Evolutionary conservation across 2,329 filamentous ascomycete genomes (phyloP).

Genomic region (Macrophomina tecta): DNA sequence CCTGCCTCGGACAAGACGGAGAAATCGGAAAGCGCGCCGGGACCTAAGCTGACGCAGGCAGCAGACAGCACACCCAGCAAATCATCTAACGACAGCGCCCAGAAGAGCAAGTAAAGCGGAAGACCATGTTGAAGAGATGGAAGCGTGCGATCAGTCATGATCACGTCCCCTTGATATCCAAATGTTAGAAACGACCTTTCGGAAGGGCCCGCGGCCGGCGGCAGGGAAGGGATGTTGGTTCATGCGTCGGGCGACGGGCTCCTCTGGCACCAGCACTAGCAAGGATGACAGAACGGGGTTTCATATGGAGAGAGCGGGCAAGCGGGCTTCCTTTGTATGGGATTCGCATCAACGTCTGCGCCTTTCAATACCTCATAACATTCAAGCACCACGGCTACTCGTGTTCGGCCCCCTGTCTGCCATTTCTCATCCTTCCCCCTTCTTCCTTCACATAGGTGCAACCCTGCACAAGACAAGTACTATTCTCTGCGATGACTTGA

Average conservation of each 20-base stretch:
- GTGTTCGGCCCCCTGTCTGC: slow-evolving; percentile 20
- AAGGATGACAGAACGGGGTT: slow-evolving; percentile 19
- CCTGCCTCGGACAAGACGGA: slow-evolving; percentile 27
- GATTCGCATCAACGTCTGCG: slow-evolving; percentile 28
- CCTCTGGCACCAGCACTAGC: slow-evolving; percentile 19
- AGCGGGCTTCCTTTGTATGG: slow-evolving; percentile 27
- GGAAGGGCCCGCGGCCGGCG: slow-evolving; percentile 3
- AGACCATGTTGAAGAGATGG: slow-evolving; percentile 21
- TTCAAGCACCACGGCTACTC: slow-evolving; percentile 23
- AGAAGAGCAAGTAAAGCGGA: slow-evolving; percentile 26
- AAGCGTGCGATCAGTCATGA: slow-evolving; percentile 19
- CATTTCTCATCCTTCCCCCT: slow-evolving; percentile 15
- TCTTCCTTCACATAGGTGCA: slow-evolving; percentile 18
- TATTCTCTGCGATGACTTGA: neutral
- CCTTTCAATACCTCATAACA: slow-evolving; percentile 27
- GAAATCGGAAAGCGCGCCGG: slow-evolving; percentile 23
- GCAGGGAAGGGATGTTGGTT: slow-evolving; percentile 1
- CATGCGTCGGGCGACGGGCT: slow-evolving; percentile 15
- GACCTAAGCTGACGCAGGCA: slow-evolving; percentile 21
- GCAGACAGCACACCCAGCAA: slow-evolving; percentile 17
- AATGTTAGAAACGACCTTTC: slow-evolving; percentile 27
- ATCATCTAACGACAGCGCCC: slow-evolving; percentile 3
- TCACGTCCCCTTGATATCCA: slow-evolving; percentile 29
- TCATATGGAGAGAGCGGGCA: slow-evolving; percentile 21
- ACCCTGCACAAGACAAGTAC: slow-evolving; percentile 10